Conservation (phyloP, 192 early-diverging fungal genomes). For the Coemansia sp. region DNA sequence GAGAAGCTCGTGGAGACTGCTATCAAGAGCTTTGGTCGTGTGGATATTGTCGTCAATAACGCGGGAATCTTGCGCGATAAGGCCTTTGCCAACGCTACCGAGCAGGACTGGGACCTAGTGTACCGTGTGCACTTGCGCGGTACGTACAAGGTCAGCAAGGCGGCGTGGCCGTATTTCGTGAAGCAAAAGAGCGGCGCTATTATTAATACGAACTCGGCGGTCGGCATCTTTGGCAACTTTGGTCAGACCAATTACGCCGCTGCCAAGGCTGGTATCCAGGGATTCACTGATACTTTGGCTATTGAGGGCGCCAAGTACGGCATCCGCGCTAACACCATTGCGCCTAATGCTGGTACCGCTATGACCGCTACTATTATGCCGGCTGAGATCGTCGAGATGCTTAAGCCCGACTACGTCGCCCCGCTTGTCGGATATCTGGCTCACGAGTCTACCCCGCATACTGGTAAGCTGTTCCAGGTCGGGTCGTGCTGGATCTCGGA, state of each 20-base stretch:
- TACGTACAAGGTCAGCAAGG: constrained; percentile 91
- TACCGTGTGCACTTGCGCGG: constrained; percentile 88
- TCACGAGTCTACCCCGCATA: constrained; percentile 75
- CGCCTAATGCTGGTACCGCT: constrained; percentile 93
- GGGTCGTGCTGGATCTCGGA: constrained; percentile 93
- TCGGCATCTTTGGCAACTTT: constrained; percentile 93
- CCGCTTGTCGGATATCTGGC: constrained; percentile 89
- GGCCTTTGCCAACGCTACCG: constrained; percentile 87
- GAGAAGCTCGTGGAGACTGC: constrained; percentile 92
- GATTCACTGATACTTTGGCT: constrained; percentile 88
- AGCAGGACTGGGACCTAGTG: constrained; percentile 93
- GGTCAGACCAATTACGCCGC: constrained; percentile 95
- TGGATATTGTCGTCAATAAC: constrained; percentile 93
- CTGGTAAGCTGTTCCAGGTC: constrained; percentile 92
- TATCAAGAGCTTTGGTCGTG: constrained; percentile 75
- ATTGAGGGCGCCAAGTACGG: constrained; percentile 88
- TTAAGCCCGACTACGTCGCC: constrained; percentile 96
- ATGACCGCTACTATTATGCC: constrained; percentile 99
- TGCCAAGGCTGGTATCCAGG: constrained; percentile 90
- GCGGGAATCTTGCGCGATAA: constrained; percentile 97
- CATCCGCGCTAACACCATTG: constrained; percentile 93
- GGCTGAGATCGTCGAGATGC: constrained; percentile 89
- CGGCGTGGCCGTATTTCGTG: constrained; percentile 92
- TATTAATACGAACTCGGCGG: constrained; percentile 93
- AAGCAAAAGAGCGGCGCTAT: constrained; percentile 95